Evolutionary conservation across 371 early-diverging fungal genomes (phyloP).

Genomic region (Umbelopsis sp.): DNA sequence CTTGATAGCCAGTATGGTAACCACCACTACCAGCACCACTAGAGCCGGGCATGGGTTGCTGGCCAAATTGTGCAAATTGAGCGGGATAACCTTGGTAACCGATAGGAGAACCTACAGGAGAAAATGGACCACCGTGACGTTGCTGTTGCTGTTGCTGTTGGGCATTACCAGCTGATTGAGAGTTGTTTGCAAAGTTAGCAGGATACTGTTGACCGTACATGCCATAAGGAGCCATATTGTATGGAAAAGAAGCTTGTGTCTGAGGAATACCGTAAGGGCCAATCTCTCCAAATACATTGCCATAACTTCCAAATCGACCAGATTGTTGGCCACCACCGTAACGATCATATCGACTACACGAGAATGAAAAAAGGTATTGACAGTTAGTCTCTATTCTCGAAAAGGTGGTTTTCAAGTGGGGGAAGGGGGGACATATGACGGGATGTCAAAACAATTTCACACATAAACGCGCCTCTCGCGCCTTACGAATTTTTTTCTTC

Average conservation of each 20-base stretch:
- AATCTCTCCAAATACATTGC: constrained; percentile 11
- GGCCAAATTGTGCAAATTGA: constrained; percentile 12
- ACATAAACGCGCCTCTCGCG: background rate
- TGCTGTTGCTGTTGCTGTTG: constrained; percentile 17
- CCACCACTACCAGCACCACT: background rate
- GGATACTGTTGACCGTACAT: constrained; percentile 16
- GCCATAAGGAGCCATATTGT: constrained; percentile 10
- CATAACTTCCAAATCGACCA: constrained; percentile 14
- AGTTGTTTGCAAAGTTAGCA: background rate
- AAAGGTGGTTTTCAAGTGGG: background rate
- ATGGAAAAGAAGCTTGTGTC: constrained; percentile 6
- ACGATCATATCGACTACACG: constrained; percentile 10
- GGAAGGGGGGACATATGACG: background rate
- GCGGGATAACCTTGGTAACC: constrained; percentile 11
- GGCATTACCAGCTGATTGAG: background rate
- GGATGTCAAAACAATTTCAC: background rate
- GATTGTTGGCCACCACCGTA: constrained; percentile 8
- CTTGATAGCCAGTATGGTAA: constrained; percentile 9
- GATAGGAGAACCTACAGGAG: constrained; percentile 14
- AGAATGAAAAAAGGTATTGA: background rate
- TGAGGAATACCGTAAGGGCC: constrained; percentile 15
- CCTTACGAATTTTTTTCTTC: too few species aligned
- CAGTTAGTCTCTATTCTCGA: constrained; percentile 10
- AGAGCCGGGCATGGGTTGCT: background rate
- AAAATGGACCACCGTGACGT: constrained; percentile 9